These are phyloP conservation scores for Lepidium campestre DNA, from an alignment of 441 rosid species.

Conservation along the genomic window DNA sequence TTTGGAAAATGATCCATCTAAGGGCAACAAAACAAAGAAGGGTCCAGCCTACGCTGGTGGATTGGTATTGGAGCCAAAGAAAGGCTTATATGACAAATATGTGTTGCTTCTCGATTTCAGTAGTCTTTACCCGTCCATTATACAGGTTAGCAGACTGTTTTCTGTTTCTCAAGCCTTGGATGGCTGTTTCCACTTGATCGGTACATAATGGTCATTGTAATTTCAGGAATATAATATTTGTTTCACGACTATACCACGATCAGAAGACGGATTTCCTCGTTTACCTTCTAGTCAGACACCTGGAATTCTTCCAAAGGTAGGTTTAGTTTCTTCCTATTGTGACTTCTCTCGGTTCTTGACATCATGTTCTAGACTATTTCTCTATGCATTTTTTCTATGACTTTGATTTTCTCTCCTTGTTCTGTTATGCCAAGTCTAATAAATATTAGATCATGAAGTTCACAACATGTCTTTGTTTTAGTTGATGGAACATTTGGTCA, in stretches of 20 bases:
- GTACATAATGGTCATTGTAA: not conserved
- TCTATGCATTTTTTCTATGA: not conserved
- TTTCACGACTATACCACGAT: slow-evolving; percentile 87
- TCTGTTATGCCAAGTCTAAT: not conserved
- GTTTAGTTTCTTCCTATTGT: not conserved
- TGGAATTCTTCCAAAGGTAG: slow-evolving; percentile 95
- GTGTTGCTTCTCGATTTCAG: slow-evolving; percentile 93
- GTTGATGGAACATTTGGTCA: slow-evolving; percentile 89
- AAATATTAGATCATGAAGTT: slow-evolving; percentile 13
- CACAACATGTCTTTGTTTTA: slow-evolving; percentile 31
- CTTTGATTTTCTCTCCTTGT: not conserved
- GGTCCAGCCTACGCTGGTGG: slow-evolving; percentile 96
- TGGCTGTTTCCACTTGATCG: slow-evolving; percentile 12
- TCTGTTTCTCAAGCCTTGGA: slow-evolving; percentile 3
- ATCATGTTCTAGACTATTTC: not conserved
- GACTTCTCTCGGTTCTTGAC: not conserved
- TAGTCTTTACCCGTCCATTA: slow-evolving; percentile 97
- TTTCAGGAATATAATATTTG: slow-evolving; percentile 94
- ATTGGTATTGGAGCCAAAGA: slow-evolving; percentile 95
- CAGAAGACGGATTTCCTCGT: slow-evolving; percentile 65
- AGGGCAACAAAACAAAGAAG: slow-evolving; percentile 56
- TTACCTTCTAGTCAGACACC: slow-evolving; percentile 65
- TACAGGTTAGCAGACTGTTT: slow-evolving; percentile 62
- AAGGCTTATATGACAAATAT: slow-evolving; percentile 89
- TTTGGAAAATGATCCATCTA: slow-evolving; percentile 42